Evolutionary conservation across 2,329 filamentous ascomycete genomes (phyloP), one percentile per base, ranked within the genome.

Genomic region (Apiospora phragmitis): DNA sequence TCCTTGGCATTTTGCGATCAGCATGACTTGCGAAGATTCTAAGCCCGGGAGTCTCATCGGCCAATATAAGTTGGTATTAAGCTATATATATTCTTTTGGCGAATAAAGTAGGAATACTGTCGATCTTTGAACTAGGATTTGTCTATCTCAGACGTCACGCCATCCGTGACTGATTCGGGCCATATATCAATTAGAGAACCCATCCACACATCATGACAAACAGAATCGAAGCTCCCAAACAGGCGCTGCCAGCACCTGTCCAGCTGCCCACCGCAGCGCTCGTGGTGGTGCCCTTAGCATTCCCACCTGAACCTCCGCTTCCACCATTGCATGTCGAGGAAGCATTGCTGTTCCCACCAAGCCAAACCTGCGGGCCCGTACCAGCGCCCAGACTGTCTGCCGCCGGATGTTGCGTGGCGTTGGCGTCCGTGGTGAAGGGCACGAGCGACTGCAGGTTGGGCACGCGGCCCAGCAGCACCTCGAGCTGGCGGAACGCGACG

Each of bases 401-500:
- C 29, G 29, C 12, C 55, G 32, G 32, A 18, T 62, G 55, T 73
- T 79, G 78, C 6, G 77, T 75, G 65, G 75, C 72, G 42, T 72
- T 65, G 24, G 72, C 70, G 41, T 78, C 77, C 69, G 70, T 78
- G 47, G 75, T 71, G 72, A 80, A 80, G 6, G 78, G 69, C 68
- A 70, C 65, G 18, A 76, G 75, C 8, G 75, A 76, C 68, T 74
- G 77, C 65, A 80, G 67, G 67, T 74, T 75, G 7, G 88, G 82
- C 12, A 94, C 89, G 47, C 92, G 84, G 0, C 93, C 93, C 1
- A 97, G 84, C 75, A 96, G 79, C 76, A 92, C 92, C 84, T 96
- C 93, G 26, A 96, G 78, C 71, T 93, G 91, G 43, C 93, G 84
- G 78, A 93, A 94, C 0, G 91, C 87, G 0, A 90, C 91, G 18